phyloP scores from a whole-genome alignment of 176 grass and related monocot species.

The Triticum urartu region DNA sequence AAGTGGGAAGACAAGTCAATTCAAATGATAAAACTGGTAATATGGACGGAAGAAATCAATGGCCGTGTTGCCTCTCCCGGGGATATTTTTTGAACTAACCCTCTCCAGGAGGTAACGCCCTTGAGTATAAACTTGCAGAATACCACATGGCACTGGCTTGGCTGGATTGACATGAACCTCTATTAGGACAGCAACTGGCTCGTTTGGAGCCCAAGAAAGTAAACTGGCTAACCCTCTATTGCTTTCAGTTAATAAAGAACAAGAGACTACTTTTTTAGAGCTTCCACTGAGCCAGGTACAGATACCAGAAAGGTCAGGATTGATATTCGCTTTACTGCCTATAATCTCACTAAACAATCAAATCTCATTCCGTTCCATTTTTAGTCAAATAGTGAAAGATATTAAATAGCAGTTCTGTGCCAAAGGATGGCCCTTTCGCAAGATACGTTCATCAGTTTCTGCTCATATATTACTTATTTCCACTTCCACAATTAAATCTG shows the following conservation, averaged over 20 bases:
- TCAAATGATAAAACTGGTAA: background rate
- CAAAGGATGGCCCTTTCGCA: background rate
- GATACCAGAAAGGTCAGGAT: no score
- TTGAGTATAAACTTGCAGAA: conserved; percentile 21
- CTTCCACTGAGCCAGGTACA: background rate
- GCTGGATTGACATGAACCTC: background rate
- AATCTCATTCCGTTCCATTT: no score
- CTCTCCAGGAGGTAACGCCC: background rate
- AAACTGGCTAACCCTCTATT: background rate
- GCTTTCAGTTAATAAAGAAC: background rate
- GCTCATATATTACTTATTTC: conserved; percentile 1
- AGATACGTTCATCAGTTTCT: background rate
- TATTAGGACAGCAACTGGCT: background rate
- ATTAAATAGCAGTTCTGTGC: background rate
- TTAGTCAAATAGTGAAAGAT: no score
- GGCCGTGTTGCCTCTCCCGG: background rate
- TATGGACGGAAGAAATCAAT: background rate
- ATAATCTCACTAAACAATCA: no score
- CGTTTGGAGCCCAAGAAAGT: background rate
- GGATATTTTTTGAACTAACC: background rate
- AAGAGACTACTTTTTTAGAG: background rate
- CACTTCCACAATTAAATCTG: background rate
- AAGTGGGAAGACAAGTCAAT: conserved; percentile 4
- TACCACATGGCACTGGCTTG: background rate
- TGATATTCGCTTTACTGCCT: no score